Base-by-base conservation (phyloP, 23 red algal species). In the Gracilariopsis chorda region DNA sequence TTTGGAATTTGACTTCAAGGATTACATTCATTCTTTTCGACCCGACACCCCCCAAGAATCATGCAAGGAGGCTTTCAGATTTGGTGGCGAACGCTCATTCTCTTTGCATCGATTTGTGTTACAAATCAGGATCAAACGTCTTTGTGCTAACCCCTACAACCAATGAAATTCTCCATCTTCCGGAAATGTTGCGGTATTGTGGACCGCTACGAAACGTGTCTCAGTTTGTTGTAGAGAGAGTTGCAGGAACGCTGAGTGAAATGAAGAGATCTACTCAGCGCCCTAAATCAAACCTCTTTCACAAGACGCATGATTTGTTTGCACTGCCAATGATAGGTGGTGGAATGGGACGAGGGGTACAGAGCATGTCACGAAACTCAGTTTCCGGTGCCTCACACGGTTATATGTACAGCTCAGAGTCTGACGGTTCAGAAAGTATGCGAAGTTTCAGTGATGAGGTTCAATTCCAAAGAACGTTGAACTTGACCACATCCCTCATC, bases 251-350 rank as follows among this genome's bases (percentile, higher is more conserved):
- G 1, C 68, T 74, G 37, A 25, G 6, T 24, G 44, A 74, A 2
- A 43, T 23, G 14, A 3, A 3, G 2, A 45, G 21, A 35, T 51
- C 72, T 9, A 49, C 45, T 10, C 23, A 49, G 20, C 43, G 72
- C 7, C 72, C 72, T 48, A 44, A 77, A 52, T 37, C 44, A 43
- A 77, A 77, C 29, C 72, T 77, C 21, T 77, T 77, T 17, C 72
- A 77, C 29, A 52, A 30, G 32, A 52, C 72, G 5, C 72, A 55
- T 36, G 51, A 6, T 1, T 44, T 77, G 2, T 77, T 77, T n/a
- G 43, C 45, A 7, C 30, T 77, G 43, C 72, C 33, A 25, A 24
- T 77, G 20, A 1, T 77, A 1, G 21, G 45, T 1, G 72, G 72
- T 51, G 72, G 44, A 28, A 2, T 77, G 3, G 6, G 6, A 2